Conservation (phyloP, 495 filamentous ascomycete species). For the Mycothermus thermophilus region DNA sequence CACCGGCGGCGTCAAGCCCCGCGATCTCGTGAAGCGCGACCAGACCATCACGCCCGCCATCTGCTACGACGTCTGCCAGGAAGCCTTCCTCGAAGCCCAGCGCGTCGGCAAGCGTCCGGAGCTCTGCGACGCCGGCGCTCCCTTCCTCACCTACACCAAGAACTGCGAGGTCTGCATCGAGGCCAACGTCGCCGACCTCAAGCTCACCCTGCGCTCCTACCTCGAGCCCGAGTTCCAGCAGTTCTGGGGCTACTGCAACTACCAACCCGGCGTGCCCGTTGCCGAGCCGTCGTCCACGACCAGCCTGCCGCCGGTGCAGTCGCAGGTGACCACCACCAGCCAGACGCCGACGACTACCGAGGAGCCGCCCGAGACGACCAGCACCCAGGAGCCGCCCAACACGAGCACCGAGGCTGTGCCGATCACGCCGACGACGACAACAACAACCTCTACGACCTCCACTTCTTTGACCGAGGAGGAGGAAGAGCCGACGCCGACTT, state of each 20-base stretch:
- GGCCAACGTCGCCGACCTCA: slow-evolving; percentile 5
- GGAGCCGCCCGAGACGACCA: slow-evolving; percentile 8
- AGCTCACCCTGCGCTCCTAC: slow-evolving; percentile 12
- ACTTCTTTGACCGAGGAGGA: not conserved
- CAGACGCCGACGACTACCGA: not conserved
- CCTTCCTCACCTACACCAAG: slow-evolving; percentile 24
- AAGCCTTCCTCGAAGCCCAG: slow-evolving; percentile 33
- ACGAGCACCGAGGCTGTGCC: slow-evolving; percentile 11
- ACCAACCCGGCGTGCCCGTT: too few species aligned
- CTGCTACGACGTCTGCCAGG: slow-evolving; percentile 44
- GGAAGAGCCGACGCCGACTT: not conserved
- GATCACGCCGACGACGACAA: slow-evolving; percentile 11
- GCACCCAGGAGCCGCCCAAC: slow-evolving; percentile 13
- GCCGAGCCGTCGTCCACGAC: not conserved
- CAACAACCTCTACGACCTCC: slow-evolving; percentile 2
- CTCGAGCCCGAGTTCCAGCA: slow-evolving; percentile 12
- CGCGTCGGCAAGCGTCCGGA: slow-evolving; percentile 28
- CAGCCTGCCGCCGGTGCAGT: not conserved
- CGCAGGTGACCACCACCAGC: slow-evolving; percentile 11
- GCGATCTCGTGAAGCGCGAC: slow-evolving; percentile 21
- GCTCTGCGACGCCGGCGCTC: slow-evolving; percentile 31
- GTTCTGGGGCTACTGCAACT: slow-evolving; percentile 22
- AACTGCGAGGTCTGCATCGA: slow-evolving; percentile 31
- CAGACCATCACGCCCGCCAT: slow-evolving; percentile 23
- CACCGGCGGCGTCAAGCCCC: slow-evolving; percentile 3